These are phyloP conservation scores for Alnus glutinosa DNA, from an alignment of 306 rosid genomes.

Conservation along the genomic window DNA sequence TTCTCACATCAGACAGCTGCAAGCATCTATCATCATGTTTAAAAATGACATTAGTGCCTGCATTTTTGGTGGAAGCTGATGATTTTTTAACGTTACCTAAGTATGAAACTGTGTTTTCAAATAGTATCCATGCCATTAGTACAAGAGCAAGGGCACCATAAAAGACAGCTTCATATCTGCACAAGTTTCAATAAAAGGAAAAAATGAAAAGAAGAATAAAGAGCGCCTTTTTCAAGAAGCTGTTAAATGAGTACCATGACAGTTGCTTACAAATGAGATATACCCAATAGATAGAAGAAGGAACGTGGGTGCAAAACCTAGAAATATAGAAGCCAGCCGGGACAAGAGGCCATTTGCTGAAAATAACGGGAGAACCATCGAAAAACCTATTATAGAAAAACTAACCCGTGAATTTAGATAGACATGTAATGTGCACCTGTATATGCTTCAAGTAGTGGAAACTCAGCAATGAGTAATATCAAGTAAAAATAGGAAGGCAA, in stretches of 20 bases:
- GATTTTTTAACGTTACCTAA: slow-evolving; percentile 46
- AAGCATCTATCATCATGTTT: slow-evolving; percentile 58
- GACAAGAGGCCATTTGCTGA: slow-evolving; percentile 76
- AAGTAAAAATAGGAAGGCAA: slow-evolving; percentile 2
- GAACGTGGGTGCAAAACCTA: slow-evolving; percentile 89
- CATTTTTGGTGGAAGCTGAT: slow-evolving; percentile 39
- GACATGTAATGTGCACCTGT: slow-evolving; percentile 22
- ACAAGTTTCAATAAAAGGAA: slow-evolving; percentile 24
- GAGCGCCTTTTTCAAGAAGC: slow-evolving; percentile 7
- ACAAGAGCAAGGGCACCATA: slow-evolving; percentile 80
- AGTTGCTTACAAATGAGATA: slow-evolving; percentile 21
- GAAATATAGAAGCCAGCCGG: slow-evolving; percentile 79
- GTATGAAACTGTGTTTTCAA: slow-evolving; percentile 76
- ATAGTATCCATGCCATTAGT: slow-evolving; percentile 86
- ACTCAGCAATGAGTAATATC: slow-evolving; percentile 13
- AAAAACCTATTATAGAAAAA: slow-evolving; percentile 56
- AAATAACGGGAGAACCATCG: slow-evolving; percentile 77
- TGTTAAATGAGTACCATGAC: slow-evolving; percentile 13
- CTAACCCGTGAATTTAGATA: slow-evolving; percentile 25
- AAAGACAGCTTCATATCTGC: slow-evolving; percentile 89
- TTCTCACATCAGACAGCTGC: slow-evolving; percentile 80
- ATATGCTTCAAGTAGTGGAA: slow-evolving; percentile 14
- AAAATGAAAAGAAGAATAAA: neutral
- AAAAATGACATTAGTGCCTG: slow-evolving; percentile 40
- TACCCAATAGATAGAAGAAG: slow-evolving; percentile 96